Conservation (phyloP, 2,329 filamentous ascomycete species). For the Aureobasidium sp. region DNA sequence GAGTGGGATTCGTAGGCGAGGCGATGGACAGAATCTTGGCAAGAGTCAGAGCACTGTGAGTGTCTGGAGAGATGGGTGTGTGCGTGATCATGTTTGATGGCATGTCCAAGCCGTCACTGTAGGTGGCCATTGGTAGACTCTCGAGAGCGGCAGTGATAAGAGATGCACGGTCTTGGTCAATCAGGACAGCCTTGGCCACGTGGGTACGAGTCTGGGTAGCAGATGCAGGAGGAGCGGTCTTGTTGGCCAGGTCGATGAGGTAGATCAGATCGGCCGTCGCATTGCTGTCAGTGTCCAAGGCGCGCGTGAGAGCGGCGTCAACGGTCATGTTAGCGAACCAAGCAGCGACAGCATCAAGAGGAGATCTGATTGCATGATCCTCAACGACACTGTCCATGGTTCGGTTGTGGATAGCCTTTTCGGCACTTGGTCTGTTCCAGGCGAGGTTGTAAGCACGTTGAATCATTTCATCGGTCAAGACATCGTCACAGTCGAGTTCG, state of each 20-base stretch:
- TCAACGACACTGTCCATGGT: slow-evolving; percentile 79
- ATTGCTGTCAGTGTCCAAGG: slow-evolving; percentile 51
- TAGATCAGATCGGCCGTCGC: slow-evolving; percentile 39
- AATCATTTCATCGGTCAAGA: slow-evolving; percentile 68
- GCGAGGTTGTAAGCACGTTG: slow-evolving; percentile 85
- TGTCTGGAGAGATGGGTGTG: slow-evolving; percentile 50
- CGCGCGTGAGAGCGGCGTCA: slow-evolving; percentile 60
- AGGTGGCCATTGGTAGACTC: slow-evolving; percentile 38
- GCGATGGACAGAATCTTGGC: slow-evolving; percentile 51
- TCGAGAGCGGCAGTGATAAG: slow-evolving; percentile 49
- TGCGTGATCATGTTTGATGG: slow-evolving; percentile 46
- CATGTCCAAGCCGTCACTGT: slow-evolving; percentile 27
- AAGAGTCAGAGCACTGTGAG: slow-evolving; percentile 51
- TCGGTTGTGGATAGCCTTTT: slow-evolving; percentile 58
- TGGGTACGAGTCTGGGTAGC: slow-evolving; percentile 56
- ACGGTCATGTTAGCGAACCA: slow-evolving; percentile 79
- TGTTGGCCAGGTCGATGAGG: slow-evolving; percentile 60
- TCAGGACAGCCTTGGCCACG: slow-evolving; percentile 52
- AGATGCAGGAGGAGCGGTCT: slow-evolving; percentile 70
- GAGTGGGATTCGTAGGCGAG: slow-evolving; percentile 18
- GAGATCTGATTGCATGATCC: slow-evolving; percentile 75
- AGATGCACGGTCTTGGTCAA: slow-evolving; percentile 44
- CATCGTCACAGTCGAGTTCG: slow-evolving; percentile 72
- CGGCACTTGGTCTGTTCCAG: slow-evolving; percentile 71
- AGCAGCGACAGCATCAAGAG: slow-evolving; percentile 81